A percentile compares a stretch with the other conserved stretches of the same genome.
phyloP scores from a whole-genome alignment of 2,329 filamentous ascomycete genomes.

The Verticillium longisporum region DNA sequence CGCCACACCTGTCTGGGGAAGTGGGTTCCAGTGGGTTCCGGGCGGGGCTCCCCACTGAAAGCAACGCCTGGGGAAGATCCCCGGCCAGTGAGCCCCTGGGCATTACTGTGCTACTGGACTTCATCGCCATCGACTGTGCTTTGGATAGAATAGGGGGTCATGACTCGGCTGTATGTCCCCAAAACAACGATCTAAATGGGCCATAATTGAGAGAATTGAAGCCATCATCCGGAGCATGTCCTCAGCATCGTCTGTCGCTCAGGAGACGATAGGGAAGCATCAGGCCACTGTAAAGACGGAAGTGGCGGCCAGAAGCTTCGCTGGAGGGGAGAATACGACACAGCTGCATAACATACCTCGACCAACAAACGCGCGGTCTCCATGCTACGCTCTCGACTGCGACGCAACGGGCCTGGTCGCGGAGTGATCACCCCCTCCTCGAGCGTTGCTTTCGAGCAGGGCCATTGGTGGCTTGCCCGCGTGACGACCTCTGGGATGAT shows the following conservation, averaged over 20 bases:
- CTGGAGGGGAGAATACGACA: neutral
- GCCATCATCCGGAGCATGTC: neutral
- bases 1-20: conserved; percentile 13
- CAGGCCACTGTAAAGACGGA: neutral
- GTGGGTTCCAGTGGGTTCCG: conserved; percentile 5
- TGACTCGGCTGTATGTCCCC: neutral
- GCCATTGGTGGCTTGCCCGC: conserved; percentile 8
- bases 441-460: neutral
- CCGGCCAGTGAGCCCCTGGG: neutral
- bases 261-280: neutral
- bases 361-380: neutral
- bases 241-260: neutral
- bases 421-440: neutral
- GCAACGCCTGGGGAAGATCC: neutral
- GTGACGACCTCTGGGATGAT: conserved; percentile 8
- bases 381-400: neutral
- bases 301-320: neutral
- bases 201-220: neutral
- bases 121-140: neutral
- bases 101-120: neutral
- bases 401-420: neutral
- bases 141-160: neutral
- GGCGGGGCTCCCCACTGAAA: conserved; percentile 4
- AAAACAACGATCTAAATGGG: neutral
- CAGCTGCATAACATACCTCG: neutral